Conservation (phyloP, 2,329 filamentous ascomycete genomes). For the Colletotrichum sublineola region DNA sequence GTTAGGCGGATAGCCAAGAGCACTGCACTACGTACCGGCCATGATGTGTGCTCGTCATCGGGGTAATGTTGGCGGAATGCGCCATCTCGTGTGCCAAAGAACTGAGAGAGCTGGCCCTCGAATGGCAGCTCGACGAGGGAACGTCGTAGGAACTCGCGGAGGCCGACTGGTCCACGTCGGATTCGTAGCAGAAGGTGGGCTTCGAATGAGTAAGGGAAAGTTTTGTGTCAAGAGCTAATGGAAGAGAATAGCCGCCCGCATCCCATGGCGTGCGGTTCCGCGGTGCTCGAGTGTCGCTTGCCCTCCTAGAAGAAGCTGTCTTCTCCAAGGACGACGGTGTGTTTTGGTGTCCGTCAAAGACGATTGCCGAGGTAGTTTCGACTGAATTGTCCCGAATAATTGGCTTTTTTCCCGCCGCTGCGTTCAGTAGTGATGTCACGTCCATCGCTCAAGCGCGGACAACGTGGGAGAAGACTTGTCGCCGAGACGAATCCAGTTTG, state of each 20-base stretch:
- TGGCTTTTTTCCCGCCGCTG: conserved; percentile 42
- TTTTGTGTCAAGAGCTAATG: conserved; percentile 57
- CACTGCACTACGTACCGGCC: conserved; percentile 44
- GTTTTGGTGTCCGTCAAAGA: conserved; percentile 23
- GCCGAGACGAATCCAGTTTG: conserved; percentile 38
- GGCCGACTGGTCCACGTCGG: conserved; percentile 43
- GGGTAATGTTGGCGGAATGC: conserved; percentile 42
- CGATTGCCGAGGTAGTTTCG: conserved; percentile 30
- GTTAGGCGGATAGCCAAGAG: background rate
- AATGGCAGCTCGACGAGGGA: conserved; percentile 46
- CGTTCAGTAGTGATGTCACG: conserved; percentile 45
- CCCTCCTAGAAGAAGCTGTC: conserved; percentile 38
- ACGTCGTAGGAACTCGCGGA: conserved; percentile 46
- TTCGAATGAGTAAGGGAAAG: conserved; percentile 43
- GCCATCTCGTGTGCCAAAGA: conserved; percentile 46
- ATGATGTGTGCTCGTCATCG: conserved; percentile 45
- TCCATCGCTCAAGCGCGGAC: conserved; percentile 44
- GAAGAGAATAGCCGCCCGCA: conserved; percentile 63
- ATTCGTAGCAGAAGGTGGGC: conserved; percentile 44
- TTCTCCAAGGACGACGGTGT: conserved; percentile 39
- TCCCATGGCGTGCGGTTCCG: conserved; percentile 64
- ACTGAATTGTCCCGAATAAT: conserved; percentile 34
- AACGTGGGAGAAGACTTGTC: conserved; percentile 36
- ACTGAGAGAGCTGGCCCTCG: conserved; percentile 51
- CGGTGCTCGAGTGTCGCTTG: conserved; percentile 38